These are phyloP conservation scores for Aspergillus sclerotioniger DNA, from an alignment of 495 filamentous ascomycete genomes.

Conservation along the genomic window DNA sequence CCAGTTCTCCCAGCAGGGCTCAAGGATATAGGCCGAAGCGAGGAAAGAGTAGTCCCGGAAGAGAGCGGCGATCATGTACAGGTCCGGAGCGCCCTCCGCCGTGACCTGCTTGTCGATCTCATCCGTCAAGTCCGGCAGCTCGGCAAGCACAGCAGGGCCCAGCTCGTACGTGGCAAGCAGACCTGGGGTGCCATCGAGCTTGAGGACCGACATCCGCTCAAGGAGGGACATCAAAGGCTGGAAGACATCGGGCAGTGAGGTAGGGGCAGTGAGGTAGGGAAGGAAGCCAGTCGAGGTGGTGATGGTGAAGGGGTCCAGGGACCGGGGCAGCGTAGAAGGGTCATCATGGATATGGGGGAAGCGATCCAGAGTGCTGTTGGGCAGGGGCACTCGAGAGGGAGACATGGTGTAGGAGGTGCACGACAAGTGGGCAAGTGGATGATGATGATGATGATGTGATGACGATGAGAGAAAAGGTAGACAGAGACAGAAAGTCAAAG, in stretches of 20 bases:
- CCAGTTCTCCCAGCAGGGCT: slow-evolving; percentile 80
- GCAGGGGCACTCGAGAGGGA: slow-evolving; percentile 25
- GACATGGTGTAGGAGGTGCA: slow-evolving; percentile 16
- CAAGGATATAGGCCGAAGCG: slow-evolving; percentile 83
- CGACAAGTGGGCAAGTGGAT: background rate
- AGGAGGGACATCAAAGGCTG: slow-evolving; percentile 65
- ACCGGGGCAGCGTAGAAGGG: slow-evolving; percentile 56
- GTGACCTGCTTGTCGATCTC: slow-evolving; percentile 63
- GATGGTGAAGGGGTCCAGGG: slow-evolving; percentile 74
- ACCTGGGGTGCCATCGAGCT: slow-evolving; percentile 63
- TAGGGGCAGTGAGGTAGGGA: slow-evolving; percentile 40
- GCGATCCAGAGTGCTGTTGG: slow-evolving; percentile 41
- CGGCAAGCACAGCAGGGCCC: slow-evolving; percentile 61
- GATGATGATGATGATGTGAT: background rate
- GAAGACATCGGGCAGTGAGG: slow-evolving; percentile 62
- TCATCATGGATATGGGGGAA: slow-evolving; percentile 59
- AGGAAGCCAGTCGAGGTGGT: slow-evolving; percentile 78
- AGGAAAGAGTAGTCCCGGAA: slow-evolving; percentile 91
- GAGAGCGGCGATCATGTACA: slow-evolving; percentile 74
- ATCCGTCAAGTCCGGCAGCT: slow-evolving; percentile 71
- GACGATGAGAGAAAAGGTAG: background rate
- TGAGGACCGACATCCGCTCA: slow-evolving; percentile 72
- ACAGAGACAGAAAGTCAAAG: slow-evolving; percentile 16
- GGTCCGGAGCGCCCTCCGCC: slow-evolving; percentile 51
- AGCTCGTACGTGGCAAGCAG: slow-evolving; percentile 70